Percentiles rank a stretch among this genome's conserved stretches.
Conservation (phyloP, 192 early-diverging fungal species). For the Backusella mclennaniae region DNA sequence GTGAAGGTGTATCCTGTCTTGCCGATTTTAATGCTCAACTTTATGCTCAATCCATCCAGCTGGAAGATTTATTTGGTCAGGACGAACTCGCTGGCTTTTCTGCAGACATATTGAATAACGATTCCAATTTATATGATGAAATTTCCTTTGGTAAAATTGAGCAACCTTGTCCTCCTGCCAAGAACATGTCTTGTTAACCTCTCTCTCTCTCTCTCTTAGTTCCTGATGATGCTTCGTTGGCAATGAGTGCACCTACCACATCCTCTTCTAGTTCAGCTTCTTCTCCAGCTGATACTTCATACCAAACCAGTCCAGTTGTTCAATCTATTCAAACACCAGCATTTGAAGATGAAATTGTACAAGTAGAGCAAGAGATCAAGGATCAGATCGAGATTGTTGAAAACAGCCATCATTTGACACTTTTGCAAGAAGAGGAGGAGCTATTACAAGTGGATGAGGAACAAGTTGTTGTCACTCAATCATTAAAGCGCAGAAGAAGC, state of each 20-base stretch:
- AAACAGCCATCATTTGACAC: not conserved
- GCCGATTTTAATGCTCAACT: constrained; percentile 23
- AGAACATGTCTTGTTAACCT: not conserved
- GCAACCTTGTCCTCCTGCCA: too few relatives aligned
- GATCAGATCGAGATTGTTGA: not conserved
- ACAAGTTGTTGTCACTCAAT: not conserved
- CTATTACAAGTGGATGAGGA: not conserved
- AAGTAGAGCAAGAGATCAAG: not conserved
- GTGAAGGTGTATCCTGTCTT: constrained; percentile 4
- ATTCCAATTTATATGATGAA: constrained; percentile 34
- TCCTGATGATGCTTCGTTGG: constrained; percentile 3
- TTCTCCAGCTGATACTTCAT: constrained; percentile 5
- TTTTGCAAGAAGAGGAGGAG: not conserved
- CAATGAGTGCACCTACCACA: constrained; percentile 17
- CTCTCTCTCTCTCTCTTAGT: not conserved
- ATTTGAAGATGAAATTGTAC: not conserved
- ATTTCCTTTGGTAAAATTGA: constrained; percentile 30
- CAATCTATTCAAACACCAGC: not conserved
- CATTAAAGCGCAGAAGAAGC: constrained; percentile 20
- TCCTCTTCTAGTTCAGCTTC: constrained; percentile 12
- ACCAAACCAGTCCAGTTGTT: not conserved
- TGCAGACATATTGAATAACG: not conserved
- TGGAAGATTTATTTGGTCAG: constrained; percentile 33
- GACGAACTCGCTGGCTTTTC: constrained; percentile 15
- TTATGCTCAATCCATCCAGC: constrained; percentile 25